These are phyloP conservation scores for Rosa hybrid DNA, from an alignment of 331 rosid genomes.

Conservation along the genomic window DNA sequence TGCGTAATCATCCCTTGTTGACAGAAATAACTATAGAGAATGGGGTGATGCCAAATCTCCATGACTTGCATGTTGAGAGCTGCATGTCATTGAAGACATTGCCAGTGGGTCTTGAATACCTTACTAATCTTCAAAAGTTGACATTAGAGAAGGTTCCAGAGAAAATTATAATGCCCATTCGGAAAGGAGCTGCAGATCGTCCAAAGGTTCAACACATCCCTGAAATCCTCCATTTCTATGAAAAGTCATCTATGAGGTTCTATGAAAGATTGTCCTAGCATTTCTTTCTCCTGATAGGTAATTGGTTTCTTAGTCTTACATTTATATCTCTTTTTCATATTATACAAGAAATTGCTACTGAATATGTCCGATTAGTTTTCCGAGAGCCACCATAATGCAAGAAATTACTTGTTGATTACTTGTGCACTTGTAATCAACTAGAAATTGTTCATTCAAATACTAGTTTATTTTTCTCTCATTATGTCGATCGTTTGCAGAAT, in stretches of 20 bases:
- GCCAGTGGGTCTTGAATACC: conserved; percentile 9
- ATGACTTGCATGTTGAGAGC: rapidly evolving
- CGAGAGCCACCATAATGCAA: background rate
- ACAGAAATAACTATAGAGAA: background rate
- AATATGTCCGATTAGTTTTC: background rate
- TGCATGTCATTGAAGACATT: background rate
- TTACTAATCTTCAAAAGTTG: background rate
- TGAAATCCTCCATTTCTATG: background rate
- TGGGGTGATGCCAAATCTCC: conserved; percentile 15
- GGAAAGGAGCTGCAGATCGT: conserved; percentile 7
- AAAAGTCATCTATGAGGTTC: background rate
- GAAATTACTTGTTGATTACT: too few species aligned
- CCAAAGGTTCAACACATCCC: conserved; percentile 7
- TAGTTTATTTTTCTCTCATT: background rate
- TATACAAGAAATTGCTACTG: background rate
- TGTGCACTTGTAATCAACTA: too few species aligned
- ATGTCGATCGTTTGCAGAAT: background rate
- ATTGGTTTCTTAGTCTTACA: background rate
- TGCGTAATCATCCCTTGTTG: background rate
- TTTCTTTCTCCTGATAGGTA: background rate
- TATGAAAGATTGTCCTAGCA: background rate
- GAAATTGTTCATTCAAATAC: too few species aligned
- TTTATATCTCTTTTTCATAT: background rate
- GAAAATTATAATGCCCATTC: background rate
- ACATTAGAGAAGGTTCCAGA: background rate